A percentile compares a stretch with the other conserved stretches of the same genome.
Evolutionary conservation across 164 flowering plant genomes (phyloP).

Genomic region (Santalum album): DNA sequence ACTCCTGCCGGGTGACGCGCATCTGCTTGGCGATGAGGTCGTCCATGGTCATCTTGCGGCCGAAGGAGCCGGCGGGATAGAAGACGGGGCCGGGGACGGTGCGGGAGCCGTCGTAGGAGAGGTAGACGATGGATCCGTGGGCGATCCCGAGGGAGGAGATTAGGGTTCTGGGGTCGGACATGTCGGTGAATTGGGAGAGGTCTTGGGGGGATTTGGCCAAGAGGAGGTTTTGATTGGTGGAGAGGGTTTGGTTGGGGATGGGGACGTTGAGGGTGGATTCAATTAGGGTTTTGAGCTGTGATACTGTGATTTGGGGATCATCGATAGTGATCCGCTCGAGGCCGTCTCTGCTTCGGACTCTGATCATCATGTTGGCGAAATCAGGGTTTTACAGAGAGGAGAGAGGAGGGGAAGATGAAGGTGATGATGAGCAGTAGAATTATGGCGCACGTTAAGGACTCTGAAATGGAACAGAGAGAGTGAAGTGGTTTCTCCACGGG

Average conservation of each 20-base stretch:
- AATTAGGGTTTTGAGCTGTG: conserved; percentile 56
- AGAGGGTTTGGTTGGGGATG: conserved; percentile 53
- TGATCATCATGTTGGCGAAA: conserved; percentile 63
- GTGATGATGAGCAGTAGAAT: too few relatives aligned
- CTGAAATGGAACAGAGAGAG: too few relatives aligned
- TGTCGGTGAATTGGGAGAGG: conserved; percentile 42
- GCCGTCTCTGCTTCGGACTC: conserved; percentile 90
- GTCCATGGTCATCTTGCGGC: conserved; percentile 91
- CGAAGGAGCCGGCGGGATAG: conserved; percentile 67
- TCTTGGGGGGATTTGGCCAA: conserved; percentile 60
- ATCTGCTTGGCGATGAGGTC: conserved; percentile 85
- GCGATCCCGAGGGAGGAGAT: conserved; percentile 58
- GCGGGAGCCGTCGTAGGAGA: conserved; percentile 73
- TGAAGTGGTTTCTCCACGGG: too few relatives aligned
- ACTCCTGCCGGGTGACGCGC: conserved; percentile 73
- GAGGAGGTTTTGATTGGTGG: conserved; percentile 65
- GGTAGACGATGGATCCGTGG: conserved; percentile 71
- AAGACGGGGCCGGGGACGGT: conserved; percentile 47
- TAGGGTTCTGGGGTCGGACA: conserved; percentile 42
- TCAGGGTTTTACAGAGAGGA: too few relatives aligned
- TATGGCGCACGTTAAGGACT: too few relatives aligned
- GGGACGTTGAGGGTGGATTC: conserved; percentile 70
- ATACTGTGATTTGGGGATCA: conserved; percentile 46
- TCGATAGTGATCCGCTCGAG: conserved; percentile 56
- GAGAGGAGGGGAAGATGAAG: too few relatives aligned